Evolutionary conservation across 768 basidiomycete genomes (phyloP), one percentile per base, ranked within the genome.

Genomic region (Vararia minispora): DNA sequence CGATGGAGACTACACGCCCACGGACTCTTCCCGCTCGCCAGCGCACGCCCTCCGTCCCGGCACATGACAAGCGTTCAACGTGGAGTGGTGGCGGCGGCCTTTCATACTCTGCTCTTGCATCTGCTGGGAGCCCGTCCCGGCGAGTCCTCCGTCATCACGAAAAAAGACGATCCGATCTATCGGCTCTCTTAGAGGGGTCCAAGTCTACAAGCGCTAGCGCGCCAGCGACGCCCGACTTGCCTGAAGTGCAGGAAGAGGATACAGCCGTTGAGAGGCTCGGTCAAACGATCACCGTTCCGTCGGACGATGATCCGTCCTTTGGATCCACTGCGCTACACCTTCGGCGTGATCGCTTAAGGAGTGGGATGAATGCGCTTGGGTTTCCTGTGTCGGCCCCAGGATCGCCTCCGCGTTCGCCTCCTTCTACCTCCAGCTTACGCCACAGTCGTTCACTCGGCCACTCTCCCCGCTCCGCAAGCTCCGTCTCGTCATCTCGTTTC

Each of bases 251-350:
- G 6, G 66, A 68, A 36, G 71, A 68, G 40, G 61, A 56, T 4
- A 62, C 56, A 11, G 28, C 32, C 29, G 16, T 35, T 28, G 27
- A 23, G 17, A 29, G 3, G 37, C 13, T 25, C 6, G 21, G 20
- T 27, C 30, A 14, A 39, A 46, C 10, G 37, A 39, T 18, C 35
- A 35, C 18, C 9, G 41, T 48, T 4, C 39, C 40, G 14, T 51
- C 21, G 12, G 53, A 44, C 7, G 58, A 53, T 0, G 56, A 58
- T 4, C 47, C 60, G 28, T 58, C 62, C 9, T 87, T 87, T 49
- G 83, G 76, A 1, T 56, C 66, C 3, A 71, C 72, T 6, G 82
- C 80, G 8, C 56, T 86, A 21, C 68, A 68, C 25, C 52, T 87
- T 26, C 76, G 69, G 39, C 68, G 79, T 20, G 64, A 65, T 30